phyloP scores from a whole-genome alignment of 805 yeast species.

The Candida verbasci region DNA sequence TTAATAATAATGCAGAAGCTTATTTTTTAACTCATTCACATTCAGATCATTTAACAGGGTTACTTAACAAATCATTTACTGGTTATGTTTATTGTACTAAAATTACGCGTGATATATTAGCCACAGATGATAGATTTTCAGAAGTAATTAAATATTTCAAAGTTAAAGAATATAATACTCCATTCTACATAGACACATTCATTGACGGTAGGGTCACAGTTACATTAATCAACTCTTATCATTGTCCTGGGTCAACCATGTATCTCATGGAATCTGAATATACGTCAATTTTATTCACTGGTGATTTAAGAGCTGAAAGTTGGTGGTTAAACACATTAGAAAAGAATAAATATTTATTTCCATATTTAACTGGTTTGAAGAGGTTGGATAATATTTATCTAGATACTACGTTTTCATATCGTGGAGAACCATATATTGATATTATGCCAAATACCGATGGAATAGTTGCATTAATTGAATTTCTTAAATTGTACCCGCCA shows the following conservation, averaged over 20 bases:
- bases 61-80: constrained; percentile 34
- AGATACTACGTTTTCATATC: constrained; percentile 50
- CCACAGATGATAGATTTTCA: constrained; percentile 13
- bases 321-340: constrained; percentile 42
- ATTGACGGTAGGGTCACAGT: constrained; percentile 19
- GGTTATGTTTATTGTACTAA: constrained; percentile 45
- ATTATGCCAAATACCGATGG: constrained; percentile 42
- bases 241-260: constrained; percentile 60
- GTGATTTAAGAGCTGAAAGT: constrained; percentile 53
- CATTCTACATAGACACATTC: constrained; percentile 13
- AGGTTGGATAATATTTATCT: constrained; percentile 46
- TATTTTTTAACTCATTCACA: constrained; percentile 50
- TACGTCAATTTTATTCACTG: constrained; percentile 45
- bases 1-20: constrained; percentile 19
- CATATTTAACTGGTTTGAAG: constrained; percentile 32
- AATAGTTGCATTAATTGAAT: constrained; percentile 22
- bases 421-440: constrained; percentile 46
- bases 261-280: constrained; percentile 36
- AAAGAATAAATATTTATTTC: constrained; percentile 37
- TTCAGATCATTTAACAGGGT: constrained; percentile 50
- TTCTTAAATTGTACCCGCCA: constrained; percentile 40
- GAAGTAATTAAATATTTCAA: constrained; percentile 16
- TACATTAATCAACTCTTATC: constrained; percentile 47
- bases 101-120: constrained; percentile 21
- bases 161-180: constrained; percentile 17